Evolutionary conservation across 306 rosid genomes (phyloP), one percentile per base, ranked within the genome.

Genomic region (Prunus mira): DNA sequence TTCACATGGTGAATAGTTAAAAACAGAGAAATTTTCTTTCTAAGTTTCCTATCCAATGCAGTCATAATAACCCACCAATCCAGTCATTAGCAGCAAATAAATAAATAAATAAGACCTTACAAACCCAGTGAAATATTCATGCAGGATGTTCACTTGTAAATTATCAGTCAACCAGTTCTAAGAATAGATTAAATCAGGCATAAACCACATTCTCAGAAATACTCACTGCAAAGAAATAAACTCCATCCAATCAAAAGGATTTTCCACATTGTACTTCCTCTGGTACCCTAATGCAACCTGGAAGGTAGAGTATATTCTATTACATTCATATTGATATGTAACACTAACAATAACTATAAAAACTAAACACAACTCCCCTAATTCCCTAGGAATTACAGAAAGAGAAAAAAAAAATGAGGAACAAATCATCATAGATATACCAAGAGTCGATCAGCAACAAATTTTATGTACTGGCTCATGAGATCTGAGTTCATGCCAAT

Each of bases 221-320:
- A 88, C 97, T 89, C 83, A 93, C 98, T 89, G 96, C 82, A 93
- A 84, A 46, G 98, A 93, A 77, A 93, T 93, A 64, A 91, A 91
- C 83, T 93, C 97, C 98, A 93, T 93, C 93, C 96, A 93, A 72
- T 91, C 98, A 61, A 93, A 93, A 70, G 98, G 98, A 82, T 93
- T 93, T 79, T 89, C 86, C 73, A 83, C 92, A 32, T 87, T 89
- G 91, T 89, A 91, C 80, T 83, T 93, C 78, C 49, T 91, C 76
- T 82, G 71, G 75, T 82, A 87, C 3, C 92, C 93, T 77, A 93
- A 87, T 10, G 97, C 61, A 80, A 88, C 89, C 97, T 93, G 85
- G 49, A 77, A 75, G 14, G 17, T 18, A 24, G 49, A 62, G 19
- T 34, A 20, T 25, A 64, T 14, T 18, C 25, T 2, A 46, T 9